Conservation (phyloP, 192 early-diverging fungal species). For the Backusella luteola region DNA sequence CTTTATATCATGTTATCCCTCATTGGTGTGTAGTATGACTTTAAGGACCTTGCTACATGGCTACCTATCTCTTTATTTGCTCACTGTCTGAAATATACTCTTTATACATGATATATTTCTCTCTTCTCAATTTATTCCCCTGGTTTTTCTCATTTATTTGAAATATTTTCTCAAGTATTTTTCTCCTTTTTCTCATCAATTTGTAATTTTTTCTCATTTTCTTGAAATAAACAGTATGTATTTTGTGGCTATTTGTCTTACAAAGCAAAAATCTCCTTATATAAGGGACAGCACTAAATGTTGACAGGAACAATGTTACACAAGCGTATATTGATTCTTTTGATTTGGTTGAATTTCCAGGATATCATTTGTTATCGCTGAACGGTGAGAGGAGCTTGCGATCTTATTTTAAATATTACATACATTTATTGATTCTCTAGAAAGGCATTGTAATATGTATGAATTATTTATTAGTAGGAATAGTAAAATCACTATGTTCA, state of each 20-base stretch:
- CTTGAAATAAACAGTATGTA: too few relatives aligned
- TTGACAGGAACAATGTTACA: background rate
- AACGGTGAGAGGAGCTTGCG: background rate
- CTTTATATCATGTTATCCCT: too few relatives aligned
- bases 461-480: background rate
- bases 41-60: too few relatives aligned
- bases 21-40: too few relatives aligned
- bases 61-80: too few relatives aligned
- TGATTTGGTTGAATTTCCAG: background rate
- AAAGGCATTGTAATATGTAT: background rate
- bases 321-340: background rate
- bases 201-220: too few relatives aligned
- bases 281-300: background rate
- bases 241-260: background rate
- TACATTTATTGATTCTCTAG: background rate
- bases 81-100: too few relatives aligned
- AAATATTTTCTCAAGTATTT: too few relatives aligned
- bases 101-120: too few relatives aligned
- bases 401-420: background rate
- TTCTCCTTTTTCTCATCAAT: too few relatives aligned
- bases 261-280: background rate
- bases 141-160: too few relatives aligned
- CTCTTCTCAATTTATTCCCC: too few relatives aligned
- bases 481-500: background rate
- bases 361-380: background rate